A percentile compares a stretch with the other conserved stretches of the same genome.
phyloP scores from a whole-genome alignment of 129 eudicot species.

The Escallonia herrerae region DNA sequence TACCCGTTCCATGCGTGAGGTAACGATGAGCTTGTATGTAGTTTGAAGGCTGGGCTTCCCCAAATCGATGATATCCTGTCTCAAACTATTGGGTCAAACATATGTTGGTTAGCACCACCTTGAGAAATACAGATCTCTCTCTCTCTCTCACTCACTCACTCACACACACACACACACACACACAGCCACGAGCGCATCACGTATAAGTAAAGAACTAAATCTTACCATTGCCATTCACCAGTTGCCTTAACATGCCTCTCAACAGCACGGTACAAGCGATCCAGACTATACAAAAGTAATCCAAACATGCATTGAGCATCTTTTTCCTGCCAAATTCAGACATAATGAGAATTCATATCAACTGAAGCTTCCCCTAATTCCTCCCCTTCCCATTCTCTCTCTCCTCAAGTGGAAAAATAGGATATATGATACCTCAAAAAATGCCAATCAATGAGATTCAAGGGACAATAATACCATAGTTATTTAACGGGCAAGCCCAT shows the following conservation, averaged over 20 bases:
- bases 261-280: conserved; percentile 73
- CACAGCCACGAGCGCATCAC: neutral
- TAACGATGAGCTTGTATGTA: conserved; percentile 51
- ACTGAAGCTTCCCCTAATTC: too few relatives aligned
- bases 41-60: conserved; percentile 67
- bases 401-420: too few relatives aligned
- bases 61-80: conserved; percentile 72
- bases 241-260: conserved; percentile 86
- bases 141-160: neutral
- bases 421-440: too few relatives aligned
- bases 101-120: conserved; percentile 8
- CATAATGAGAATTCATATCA: neutral
- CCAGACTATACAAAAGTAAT: conserved; percentile 63
- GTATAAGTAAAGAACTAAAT: conserved; percentile 2
- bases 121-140: neutral
- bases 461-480: too few relatives aligned
- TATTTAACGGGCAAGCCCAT: too few relatives aligned
- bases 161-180: too few relatives aligned
- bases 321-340: conserved; percentile 43
- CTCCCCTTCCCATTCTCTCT: too few relatives aligned
- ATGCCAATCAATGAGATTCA: too few relatives aligned
- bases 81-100: conserved; percentile 45
- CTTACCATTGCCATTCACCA: conserved; percentile 93
- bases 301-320: conserved; percentile 91
- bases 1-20: conserved; percentile 64